Conservation (phyloP, 116 monocot genomes). For the Trichopus zeylanicus region DNA sequence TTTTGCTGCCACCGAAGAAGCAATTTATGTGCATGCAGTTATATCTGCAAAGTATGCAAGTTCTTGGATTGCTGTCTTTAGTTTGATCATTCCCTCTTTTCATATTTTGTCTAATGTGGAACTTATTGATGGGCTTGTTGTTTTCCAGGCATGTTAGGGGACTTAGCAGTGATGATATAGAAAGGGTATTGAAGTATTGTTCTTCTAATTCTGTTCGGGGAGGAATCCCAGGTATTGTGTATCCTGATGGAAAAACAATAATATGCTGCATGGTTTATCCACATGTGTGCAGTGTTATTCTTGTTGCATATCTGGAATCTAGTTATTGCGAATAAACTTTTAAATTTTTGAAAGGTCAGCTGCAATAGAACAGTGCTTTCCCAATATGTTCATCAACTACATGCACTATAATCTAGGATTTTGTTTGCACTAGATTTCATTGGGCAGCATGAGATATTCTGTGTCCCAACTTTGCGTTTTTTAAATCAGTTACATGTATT, state of each 20-base stretch:
- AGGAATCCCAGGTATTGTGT: slow-evolving; percentile 68
- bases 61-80: slow-evolving; percentile 7
- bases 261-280: neutral
- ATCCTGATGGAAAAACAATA: neutral
- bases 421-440: no score
- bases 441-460: no score
- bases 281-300: no score
- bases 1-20: slow-evolving; percentile 87
- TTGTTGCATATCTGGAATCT: no score
- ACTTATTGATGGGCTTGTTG: neutral
- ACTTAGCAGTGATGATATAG: slow-evolving; percentile 67
- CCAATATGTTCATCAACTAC: no score
- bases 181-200: slow-evolving; percentile 41
- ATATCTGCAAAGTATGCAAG: slow-evolving; percentile 73
- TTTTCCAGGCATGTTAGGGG: slow-evolving; percentile 67
- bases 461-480: no score
- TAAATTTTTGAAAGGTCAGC: no score
- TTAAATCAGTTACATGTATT: no score
- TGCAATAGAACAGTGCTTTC: no score
- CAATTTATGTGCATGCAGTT: slow-evolving; percentile 72
- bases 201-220: slow-evolving; percentile 33
- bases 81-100: neutral
- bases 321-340: no score
- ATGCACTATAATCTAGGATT: no score
- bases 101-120: slow-evolving; percentile 2